These are phyloP conservation scores for Ganoderma lingzhi DNA, from an alignment of 1,284 basidiomycete species.

Conservation along the genomic window DNA sequence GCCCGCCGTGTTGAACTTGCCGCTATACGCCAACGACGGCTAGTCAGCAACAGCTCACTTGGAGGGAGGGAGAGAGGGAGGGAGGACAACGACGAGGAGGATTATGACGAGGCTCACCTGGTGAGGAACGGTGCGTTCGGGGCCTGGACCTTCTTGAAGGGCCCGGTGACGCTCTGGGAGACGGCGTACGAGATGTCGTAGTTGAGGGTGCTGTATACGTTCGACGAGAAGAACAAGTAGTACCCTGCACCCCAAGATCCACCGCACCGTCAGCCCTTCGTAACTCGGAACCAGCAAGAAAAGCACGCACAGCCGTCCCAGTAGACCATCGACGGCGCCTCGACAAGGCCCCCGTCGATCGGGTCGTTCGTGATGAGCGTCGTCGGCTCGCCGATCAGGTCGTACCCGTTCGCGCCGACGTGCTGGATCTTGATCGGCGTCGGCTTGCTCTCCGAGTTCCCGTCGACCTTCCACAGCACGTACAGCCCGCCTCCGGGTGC, in stretches of 20 bases:
- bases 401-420: constrained; percentile 13
- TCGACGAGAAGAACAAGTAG: constrained; percentile 35
- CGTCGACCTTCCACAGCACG: background rate
- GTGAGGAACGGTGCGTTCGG: constrained; percentile 19
- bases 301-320: background rate
- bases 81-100: background rate
- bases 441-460: background rate
- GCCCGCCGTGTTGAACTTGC: constrained; percentile 2
- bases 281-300: background rate
- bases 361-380: constrained; percentile 1
- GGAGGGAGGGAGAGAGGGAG: background rate
- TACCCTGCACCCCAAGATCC: constrained; percentile 11
- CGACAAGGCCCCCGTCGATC: constrained; percentile 3
- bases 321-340: background rate
- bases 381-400: constrained; percentile 8
- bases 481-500: constrained; percentile 17
- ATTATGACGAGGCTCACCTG: background rate
- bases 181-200: constrained; percentile 39
- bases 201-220: constrained; percentile 32
- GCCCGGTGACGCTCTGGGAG: constrained; percentile 31
- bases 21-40: background rate
- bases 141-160: constrained; percentile 32
- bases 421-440: constrained; percentile 16
- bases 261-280: background rate
- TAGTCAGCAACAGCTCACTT: background rate